A percentile compares a stretch with the other conserved stretches of the same genome.
Conservation (phyloP, 805 yeast species). For the Maudiozyma bulderi region DNA sequence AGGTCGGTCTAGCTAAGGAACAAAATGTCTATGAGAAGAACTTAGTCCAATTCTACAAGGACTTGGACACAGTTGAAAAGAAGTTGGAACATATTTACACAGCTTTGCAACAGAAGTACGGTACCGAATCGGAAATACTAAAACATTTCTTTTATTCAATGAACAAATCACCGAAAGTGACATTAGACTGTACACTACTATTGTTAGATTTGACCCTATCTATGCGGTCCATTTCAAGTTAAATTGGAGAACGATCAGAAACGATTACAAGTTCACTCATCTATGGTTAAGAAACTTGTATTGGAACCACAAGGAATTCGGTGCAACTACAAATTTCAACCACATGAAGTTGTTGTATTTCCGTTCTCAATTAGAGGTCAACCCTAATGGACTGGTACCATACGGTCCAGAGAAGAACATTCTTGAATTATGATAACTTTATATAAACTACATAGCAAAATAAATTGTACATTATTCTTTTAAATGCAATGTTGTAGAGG, state of each 20-base stretch:
- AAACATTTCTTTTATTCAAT: slow-evolving; percentile 43
- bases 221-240: slow-evolving; percentile 93
- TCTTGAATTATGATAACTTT: neutral
- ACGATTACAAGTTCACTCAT: slow-evolving; percentile 65
- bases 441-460: too few relatives aligned
- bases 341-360: slow-evolving; percentile 90
- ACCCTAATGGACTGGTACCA: slow-evolving; percentile 78
- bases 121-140: slow-evolving; percentile 10
- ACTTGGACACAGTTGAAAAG: slow-evolving; percentile 62
- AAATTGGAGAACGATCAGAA: slow-evolving; percentile 68
- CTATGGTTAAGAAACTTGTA: slow-evolving; percentile 73
- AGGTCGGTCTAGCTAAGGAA: slow-evolving; percentile 75
- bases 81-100: slow-evolving; percentile 63
- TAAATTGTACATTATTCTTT: too few relatives aligned
- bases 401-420: slow-evolving; percentile 49
- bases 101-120: slow-evolving; percentile 40
- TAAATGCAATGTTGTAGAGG: too few relatives aligned
- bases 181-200: slow-evolving; percentile 73
- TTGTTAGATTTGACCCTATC: slow-evolving; percentile 82
- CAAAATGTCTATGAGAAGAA: slow-evolving; percentile 74
- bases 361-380: slow-evolving; percentile 66
- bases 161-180: slow-evolving; percentile 78
- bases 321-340: slow-evolving; percentile 72
- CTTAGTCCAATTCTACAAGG: slow-evolving; percentile 51
- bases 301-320: slow-evolving; percentile 65